These are phyloP conservation scores for Clonostachys byssicola DNA, from an alignment of 2,329 filamentous ascomycete genomes.

Conservation along the genomic window DNA sequence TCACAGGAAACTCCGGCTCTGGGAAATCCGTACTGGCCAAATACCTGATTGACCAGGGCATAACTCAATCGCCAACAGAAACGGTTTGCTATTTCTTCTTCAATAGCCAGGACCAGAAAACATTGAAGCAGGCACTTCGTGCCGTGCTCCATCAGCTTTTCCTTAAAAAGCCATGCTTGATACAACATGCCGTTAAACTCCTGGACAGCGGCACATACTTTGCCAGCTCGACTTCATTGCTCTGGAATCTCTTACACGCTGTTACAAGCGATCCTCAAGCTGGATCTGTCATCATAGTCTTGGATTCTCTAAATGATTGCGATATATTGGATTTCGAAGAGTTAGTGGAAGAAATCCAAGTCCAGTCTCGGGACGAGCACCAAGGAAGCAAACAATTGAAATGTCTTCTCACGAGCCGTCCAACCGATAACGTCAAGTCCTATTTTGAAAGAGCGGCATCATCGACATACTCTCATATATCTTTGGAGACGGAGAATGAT, in stretches of 20 bases:
- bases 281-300: neutral
- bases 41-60: conserved; percentile 18
- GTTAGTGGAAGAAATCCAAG: conserved; percentile 3
- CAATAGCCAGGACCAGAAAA: conserved; percentile 30
- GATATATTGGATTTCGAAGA: conserved; percentile 7
- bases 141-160: conserved; percentile 33
- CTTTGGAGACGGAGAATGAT: conserved; percentile 25
- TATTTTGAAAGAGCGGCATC: conserved; percentile 8
- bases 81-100: conserved; percentile 38
- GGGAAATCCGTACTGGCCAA: conserved; percentile 30
- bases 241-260: conserved; percentile 25
- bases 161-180: conserved; percentile 16
- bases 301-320: neutral
- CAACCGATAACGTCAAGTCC: conserved; percentile 19
- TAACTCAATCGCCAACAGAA: conserved; percentile 7
- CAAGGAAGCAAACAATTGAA: conserved; percentile 12
- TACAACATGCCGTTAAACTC: conserved; percentile 20
- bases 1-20: conserved; percentile 31
- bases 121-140: conserved; percentile 24
- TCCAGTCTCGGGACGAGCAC: conserved; percentile 1
- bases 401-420: conserved; percentile 27
- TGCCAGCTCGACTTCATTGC: conserved; percentile 7
- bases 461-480: conserved; percentile 21
- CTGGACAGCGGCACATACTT: conserved; percentile 17
- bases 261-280: conserved; percentile 5